These are phyloP conservation scores for Sporothrix luriei DNA, from an alignment of 2,329 filamentous ascomycete species.

Conservation along the genomic window DNA sequence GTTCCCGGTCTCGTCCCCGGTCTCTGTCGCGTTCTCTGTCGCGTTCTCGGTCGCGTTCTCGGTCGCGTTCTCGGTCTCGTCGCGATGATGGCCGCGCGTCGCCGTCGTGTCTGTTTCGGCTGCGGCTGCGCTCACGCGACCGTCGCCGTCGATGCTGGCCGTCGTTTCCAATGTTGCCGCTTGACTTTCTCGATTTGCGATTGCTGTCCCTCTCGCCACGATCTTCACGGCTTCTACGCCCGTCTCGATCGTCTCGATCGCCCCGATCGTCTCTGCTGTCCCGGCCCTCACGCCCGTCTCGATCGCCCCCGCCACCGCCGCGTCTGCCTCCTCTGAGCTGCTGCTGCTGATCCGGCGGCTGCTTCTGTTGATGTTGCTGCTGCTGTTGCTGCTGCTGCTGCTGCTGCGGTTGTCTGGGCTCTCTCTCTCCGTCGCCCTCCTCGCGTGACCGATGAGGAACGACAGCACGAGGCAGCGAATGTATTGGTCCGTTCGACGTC, in stretches of 20 bases:
- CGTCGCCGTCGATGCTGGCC: slow-evolving; percentile 36
- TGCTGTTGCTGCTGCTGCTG: slow-evolving; percentile 28
- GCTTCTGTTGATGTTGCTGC: slow-evolving; percentile 32
- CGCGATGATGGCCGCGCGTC: slow-evolving; percentile 29
- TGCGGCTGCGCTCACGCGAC: slow-evolving; percentile 42
- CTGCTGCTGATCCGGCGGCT: not conserved
- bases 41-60: slow-evolving; percentile 30
- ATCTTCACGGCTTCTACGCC: not conserved
- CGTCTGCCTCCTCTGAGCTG: slow-evolving; percentile 29
- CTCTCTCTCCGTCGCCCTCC: slow-evolving; percentile 34
- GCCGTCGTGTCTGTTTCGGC: slow-evolving; percentile 39
- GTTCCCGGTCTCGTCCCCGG: slow-evolving; percentile 43
- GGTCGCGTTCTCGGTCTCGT: slow-evolving; percentile 34
- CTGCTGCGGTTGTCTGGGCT: slow-evolving; percentile 38
- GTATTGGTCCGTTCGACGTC: slow-evolving; percentile 41
- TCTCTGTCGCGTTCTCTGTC: slow-evolving; percentile 38
- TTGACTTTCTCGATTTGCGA: slow-evolving; percentile 36
- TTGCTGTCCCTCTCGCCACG: slow-evolving; percentile 22
- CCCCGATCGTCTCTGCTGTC: slow-evolving; percentile 21
- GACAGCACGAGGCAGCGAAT: slow-evolving; percentile 38
- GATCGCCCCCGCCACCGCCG: not conserved
- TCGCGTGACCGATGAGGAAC: slow-evolving; percentile 39
- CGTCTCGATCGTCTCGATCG: slow-evolving; percentile 8
- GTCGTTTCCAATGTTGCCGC: slow-evolving; percentile 34
- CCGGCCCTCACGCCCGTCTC: slow-evolving; percentile 14